phyloP scores from a whole-genome alignment of 768 basidiomycete genomes.

The Tremella fuciformis region DNA sequence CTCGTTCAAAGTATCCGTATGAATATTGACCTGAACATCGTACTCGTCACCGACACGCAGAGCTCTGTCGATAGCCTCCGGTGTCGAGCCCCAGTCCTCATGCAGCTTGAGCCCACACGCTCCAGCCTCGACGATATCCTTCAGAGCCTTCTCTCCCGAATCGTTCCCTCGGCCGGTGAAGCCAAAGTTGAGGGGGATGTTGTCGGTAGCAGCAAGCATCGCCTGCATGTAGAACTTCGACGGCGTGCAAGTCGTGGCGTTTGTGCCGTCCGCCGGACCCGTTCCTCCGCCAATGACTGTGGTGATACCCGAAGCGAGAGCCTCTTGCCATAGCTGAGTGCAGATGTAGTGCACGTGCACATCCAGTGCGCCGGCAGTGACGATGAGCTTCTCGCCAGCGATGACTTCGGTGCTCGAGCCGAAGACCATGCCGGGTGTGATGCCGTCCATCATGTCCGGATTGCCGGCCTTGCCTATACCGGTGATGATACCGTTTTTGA shows the following conservation, averaged over 20 bases:
- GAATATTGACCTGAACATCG: conserved; percentile 95
- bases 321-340: conserved; percentile 82
- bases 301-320: conserved; percentile 65
- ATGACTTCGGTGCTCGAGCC: conserved; percentile 89
- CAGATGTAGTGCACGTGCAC: conserved; percentile 94
- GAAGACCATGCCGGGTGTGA: conserved; percentile 69
- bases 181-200: conserved; percentile 82
- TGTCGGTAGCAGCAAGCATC: conserved; percentile 91
- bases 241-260: conserved; percentile 91
- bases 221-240: conserved; percentile 82
- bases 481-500: conserved; percentile 74
- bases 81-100: conserved; percentile 95
- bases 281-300: conserved; percentile 97
- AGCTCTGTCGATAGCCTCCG: conserved; percentile 70
- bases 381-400: conserved; percentile 88
- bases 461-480: conserved; percentile 98
- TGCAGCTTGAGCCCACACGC: conserved; percentile 90
- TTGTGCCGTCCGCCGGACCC: conserved; percentile 82
- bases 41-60: conserved; percentile 81
- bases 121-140: conserved; percentile 78
- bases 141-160: conserved; percentile 62
- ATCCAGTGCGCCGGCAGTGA: conserved; percentile 91
- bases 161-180: conserved; percentile 98
- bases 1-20: conserved; percentile 96
- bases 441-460: conserved; percentile 82